These are phyloP conservation scores for carrot (Daucus carota) DNA, from an alignment of 129 eudicot species.

Conservation along the genomic window DH1_v3.0 NC_030389.2:2612001-2612500, in stretches of 20 bases:
- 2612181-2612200: neutral
- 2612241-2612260: slow-evolving; percentile 60
- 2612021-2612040: slow-evolving; percentile 55
- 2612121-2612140: slow-evolving; percentile 5
- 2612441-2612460: neutral
- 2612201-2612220: neutral
- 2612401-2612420: neutral
- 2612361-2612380: neutral
- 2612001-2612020: slow-evolving; percentile 25
- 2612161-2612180: neutral
- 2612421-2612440: too few species aligned
- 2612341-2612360: neutral
- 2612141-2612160: neutral
- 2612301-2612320: slow-evolving; percentile 36
- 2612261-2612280: slow-evolving; percentile 36
- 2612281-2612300: slow-evolving; percentile 65
- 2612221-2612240: slow-evolving; percentile 67
- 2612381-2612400: neutral
- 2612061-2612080: slow-evolving; percentile 61
- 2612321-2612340: slow-evolving; percentile 29
- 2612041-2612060: slow-evolving; percentile 62
- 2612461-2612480: too few species aligned
- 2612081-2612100: slow-evolving; percentile 53
- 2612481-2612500: neutral
- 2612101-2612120: slow-evolving; percentile 61